Conservation (phyloP, 257 asterid species). For the Penstemon newberryi region DNA sequence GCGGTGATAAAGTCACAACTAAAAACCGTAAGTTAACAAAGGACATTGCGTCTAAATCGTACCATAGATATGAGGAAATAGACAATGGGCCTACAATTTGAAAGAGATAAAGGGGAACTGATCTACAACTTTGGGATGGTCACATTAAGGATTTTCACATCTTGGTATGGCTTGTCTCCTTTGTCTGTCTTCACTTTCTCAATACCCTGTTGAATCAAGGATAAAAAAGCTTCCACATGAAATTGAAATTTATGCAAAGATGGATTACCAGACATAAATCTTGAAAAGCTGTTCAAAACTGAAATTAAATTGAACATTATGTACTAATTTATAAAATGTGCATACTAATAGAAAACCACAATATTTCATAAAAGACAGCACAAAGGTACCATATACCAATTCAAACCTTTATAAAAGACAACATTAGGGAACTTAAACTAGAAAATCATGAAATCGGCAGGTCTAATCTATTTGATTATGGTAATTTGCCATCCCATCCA, state of each 20-base stretch:
- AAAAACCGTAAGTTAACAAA: background rate
- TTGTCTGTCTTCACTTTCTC: conserved; percentile 97
- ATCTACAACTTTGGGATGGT: conserved; percentile 67
- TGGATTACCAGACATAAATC: background rate
- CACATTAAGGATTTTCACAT: conserved; percentile 88
- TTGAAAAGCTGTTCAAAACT: background rate
- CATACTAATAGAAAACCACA: background rate
- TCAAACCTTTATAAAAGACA: background rate
- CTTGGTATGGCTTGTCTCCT: conserved; percentile 87
- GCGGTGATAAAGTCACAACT: background rate
- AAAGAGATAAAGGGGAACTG: conserved; percentile 8
- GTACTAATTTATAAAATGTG: too few species aligned
- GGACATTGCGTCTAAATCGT: background rate
- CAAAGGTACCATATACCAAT: too few species aligned
- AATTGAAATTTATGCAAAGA: background rate
- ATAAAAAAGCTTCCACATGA: background rate
- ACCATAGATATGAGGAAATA: conserved; percentile 14
- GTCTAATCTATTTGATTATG: conserved; percentile 1
- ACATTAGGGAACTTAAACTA: background rate
- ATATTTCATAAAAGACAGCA: background rate
- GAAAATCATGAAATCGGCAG: background rate
- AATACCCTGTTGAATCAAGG: conserved; percentile 52
- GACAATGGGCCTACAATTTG: background rate
- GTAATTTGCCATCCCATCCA: background rate
- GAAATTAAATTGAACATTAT: background rate